These are phyloP conservation scores for Globisporangium cylindrosporum DNA, from an alignment of 352 stramenopile genomes.

Conservation along the genomic window DNA sequence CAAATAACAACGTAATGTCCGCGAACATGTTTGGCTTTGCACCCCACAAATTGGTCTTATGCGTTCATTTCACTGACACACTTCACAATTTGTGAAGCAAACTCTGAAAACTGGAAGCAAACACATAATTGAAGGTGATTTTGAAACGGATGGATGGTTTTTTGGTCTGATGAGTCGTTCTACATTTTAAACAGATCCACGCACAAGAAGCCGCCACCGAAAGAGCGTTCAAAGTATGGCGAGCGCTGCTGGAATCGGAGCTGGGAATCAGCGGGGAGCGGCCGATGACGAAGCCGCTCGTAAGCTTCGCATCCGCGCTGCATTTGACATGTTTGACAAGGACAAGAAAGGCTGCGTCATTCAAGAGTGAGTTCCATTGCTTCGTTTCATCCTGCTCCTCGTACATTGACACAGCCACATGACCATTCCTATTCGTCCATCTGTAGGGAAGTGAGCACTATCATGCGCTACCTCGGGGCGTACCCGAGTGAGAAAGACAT, in stretches of 20 bases:
- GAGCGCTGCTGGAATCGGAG: not conserved
- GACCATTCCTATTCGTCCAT: not conserved
- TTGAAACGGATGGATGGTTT: not conserved
- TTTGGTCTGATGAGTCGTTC: not conserved
- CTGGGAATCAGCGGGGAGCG: conserved; percentile 30
- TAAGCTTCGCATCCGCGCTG: conserved; percentile 66
- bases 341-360: conserved; percentile 89
- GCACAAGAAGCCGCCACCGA: not conserved
- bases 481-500: conserved; percentile 91
- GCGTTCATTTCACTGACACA: not conserved
- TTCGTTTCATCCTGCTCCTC: not conserved
- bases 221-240: conserved; percentile 7
- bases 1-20: not conserved
- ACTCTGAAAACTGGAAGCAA: not conserved
- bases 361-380: conserved; percentile 52
- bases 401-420: not conserved
- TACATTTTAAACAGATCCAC: not conserved
- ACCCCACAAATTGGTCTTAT: not conserved
- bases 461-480: conserved; percentile 89
- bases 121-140: not conserved
- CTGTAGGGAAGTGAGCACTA: conserved; percentile 84
- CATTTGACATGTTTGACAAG: conserved; percentile 92
- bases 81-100: not conserved
- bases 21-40: not conserved
- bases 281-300: conserved; percentile 39